Percentiles rank a stretch among this genome's conserved stretches.
Conservation (phyloP, 345 rosid species). For the Draba incana region DNA sequence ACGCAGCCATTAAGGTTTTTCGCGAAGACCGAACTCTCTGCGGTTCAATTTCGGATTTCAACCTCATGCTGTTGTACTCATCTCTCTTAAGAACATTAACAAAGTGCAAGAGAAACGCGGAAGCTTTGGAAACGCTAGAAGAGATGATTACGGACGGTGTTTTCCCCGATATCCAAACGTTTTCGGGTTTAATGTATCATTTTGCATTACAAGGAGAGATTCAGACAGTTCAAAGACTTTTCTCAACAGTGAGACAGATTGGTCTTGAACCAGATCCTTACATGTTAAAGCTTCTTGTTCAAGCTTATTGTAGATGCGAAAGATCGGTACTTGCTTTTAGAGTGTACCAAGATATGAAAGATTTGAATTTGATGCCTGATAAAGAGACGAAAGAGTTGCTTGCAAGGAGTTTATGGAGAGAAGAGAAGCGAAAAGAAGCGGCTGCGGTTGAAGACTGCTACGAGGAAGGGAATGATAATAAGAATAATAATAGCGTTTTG, state of each 20-base stretch:
- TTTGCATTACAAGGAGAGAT: conserved; percentile 77
- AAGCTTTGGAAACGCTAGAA: conserved; percentile 67
- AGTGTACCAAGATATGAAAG: conserved; percentile 75
- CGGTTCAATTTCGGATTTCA: conserved; percentile 54
- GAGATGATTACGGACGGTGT: conserved; percentile 68
- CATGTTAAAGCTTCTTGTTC: conserved; percentile 70
- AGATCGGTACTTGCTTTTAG: conserved; percentile 83
- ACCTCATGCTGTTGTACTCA: conserved; percentile 76
- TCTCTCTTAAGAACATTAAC: conserved; percentile 76
- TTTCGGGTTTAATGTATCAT: conserved; percentile 81
- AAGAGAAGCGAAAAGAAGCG: conserved; percentile 90
- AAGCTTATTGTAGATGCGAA: conserved; percentile 77
- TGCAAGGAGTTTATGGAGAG: conserved; percentile 86
- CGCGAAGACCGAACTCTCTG: conserved; percentile 59
- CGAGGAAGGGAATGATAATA: conserved; percentile 13
- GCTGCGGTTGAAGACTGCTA: conserved; percentile 71
- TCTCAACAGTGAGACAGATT: conserved; percentile 71
- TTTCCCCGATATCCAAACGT: conserved; percentile 79
- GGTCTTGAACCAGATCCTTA: conserved; percentile 72
- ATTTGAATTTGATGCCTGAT: conserved; percentile 61
- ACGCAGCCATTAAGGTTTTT: conserved; percentile 83
- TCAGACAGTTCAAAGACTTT: conserved; percentile 71
- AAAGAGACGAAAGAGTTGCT: conserved; percentile 73
- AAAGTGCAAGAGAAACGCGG: conserved; percentile 67
- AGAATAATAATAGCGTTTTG: conserved; percentile 42